Evolutionary conservation across 768 basidiomycete genomes (phyloP).

Genomic region (Leccinellum luteum): DNA sequence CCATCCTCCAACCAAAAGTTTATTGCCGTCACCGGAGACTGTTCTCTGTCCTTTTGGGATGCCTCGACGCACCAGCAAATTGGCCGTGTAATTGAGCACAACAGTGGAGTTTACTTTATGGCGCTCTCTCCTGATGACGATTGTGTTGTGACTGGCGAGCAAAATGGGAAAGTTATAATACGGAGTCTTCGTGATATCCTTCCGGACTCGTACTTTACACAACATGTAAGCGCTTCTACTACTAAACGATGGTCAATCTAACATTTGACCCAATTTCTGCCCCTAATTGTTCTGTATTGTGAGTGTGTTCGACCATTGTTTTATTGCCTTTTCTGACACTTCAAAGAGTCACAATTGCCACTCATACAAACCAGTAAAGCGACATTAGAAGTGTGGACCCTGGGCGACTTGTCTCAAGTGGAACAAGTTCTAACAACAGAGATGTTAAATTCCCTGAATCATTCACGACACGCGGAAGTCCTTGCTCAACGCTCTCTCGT

Average conservation of each 20-base stretch:
- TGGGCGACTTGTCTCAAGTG: neutral
- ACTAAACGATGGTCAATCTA: neutral
- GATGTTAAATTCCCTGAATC: too few relatives aligned
- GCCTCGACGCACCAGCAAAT: neutral
- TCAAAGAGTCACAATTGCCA: neutral
- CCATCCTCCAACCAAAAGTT: neutral
- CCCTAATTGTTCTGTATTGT: neutral
- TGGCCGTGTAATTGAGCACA: neutral
- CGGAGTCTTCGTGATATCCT: neutral
- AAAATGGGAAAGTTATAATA: neutral
- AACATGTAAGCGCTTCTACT: neutral
- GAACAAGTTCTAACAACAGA: conserved; percentile 1
- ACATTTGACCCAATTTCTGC: too few relatives aligned
- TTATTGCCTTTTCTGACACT: rapidly evolving
- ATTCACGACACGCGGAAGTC: neutral
- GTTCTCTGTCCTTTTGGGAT: neutral
- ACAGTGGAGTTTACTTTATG: neutral
- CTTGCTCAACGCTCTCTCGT: conserved; percentile 1
- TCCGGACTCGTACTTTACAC: neutral
- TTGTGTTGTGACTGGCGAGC: neutral
- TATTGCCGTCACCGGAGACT: neutral
- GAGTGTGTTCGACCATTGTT: neutral
- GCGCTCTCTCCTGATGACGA: neutral
- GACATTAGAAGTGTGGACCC: neutral
- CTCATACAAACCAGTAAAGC: neutral